Base-by-base conservation (phyloP, 129 eudicot species). In the Apium graveolens region DNA sequence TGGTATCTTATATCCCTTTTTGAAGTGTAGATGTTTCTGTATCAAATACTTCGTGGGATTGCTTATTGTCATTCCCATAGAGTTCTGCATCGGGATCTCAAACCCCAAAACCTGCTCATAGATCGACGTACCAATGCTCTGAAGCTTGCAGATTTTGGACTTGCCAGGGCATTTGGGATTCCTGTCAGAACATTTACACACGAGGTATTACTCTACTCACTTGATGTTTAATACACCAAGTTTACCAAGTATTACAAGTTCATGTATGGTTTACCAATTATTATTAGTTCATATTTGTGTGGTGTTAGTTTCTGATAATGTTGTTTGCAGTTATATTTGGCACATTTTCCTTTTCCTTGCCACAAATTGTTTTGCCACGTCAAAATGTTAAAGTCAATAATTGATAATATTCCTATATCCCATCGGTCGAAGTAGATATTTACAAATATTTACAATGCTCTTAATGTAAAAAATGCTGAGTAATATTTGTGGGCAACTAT, bases 21-120 rank as follows among this genome's bases (percentile, higher is more conserved):
- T 9, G 60, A 77, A 80, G 76, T 87, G 85, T 89, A 95, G 98
- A 90, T 38, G 87, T 95, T 91, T 88, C 87, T 95, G 32, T 90
- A 88, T 85, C 98, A 95, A 82, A 90, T 95, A 80, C 94, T 95
- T 37, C 92, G 96, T 41, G 97, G 98, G 42, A 91, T 91, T 73
- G 93, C 98, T 71, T 91, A 95, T 78, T 95, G 98, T 80, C 98
- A 95, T 83, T 95, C 97, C 69, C 97, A 88, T 70, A 85, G 98
- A 82, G 96, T 95, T 82, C 97, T 95, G 48, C 98, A 95, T 57
- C 91, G 98, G 73, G 98, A 95, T 82, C 79, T 95, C 81, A 95
- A 95, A 82, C 98, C 98, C 76, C 98, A 95, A 66, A 95, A 95
- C 85, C 83, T 95, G 89, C 86, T 95, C 84, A 91, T 95, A 78